These are phyloP conservation scores for Botrytis elliptica DNA, from an alignment of 2,329 filamentous ascomycete genomes.

Conservation along the genomic window DNA sequence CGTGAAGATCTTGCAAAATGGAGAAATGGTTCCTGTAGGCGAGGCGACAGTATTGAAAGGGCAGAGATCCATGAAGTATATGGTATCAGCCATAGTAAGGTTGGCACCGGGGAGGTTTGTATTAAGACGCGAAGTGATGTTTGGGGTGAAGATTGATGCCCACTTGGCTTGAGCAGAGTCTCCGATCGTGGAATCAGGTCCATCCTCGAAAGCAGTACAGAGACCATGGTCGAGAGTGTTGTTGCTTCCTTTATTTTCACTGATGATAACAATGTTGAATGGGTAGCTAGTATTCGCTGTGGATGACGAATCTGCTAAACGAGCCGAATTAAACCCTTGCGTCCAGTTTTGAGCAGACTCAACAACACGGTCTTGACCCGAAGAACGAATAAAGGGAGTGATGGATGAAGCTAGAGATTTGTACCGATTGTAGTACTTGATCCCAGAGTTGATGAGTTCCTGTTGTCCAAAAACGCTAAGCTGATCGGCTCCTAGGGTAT, in stretches of 20 bases:
- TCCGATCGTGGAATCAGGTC: slow-evolving; percentile 50
- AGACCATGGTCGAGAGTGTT: slow-evolving; percentile 77
- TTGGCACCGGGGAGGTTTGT: slow-evolving; percentile 65
- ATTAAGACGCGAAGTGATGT: slow-evolving; percentile 70
- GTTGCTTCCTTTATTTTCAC: slow-evolving; percentile 66
- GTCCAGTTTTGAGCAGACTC: slow-evolving; percentile 75
- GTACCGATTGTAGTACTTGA: slow-evolving; percentile 75
- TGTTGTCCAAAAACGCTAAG: slow-evolving; percentile 67
- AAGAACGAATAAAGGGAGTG: slow-evolving; percentile 70
- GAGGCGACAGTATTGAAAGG: slow-evolving; percentile 78
- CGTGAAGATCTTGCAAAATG: slow-evolving; percentile 76
- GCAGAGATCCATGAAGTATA: slow-evolving; percentile 84
- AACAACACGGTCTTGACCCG: slow-evolving; percentile 69
- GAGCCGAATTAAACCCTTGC: slow-evolving; percentile 62
- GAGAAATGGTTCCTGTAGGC: slow-evolving; percentile 54
- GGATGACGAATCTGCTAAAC: slow-evolving; percentile 44
- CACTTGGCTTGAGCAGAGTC: slow-evolving; percentile 55
- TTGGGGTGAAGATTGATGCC: slow-evolving; percentile 60
- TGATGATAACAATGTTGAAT: slow-evolving; percentile 63
- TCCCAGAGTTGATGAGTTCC: slow-evolving; percentile 72
- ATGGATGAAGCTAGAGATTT: slow-evolving; percentile 54
- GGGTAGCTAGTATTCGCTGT: slow-evolving; percentile 45
- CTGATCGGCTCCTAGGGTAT: slow-evolving; percentile 67
- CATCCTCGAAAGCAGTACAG: slow-evolving; percentile 69
- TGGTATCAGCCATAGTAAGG: slow-evolving; percentile 59